Conservation (phyloP, 2,329 filamentous ascomycete genomes). For the Cercospora brassicicola region DNA sequence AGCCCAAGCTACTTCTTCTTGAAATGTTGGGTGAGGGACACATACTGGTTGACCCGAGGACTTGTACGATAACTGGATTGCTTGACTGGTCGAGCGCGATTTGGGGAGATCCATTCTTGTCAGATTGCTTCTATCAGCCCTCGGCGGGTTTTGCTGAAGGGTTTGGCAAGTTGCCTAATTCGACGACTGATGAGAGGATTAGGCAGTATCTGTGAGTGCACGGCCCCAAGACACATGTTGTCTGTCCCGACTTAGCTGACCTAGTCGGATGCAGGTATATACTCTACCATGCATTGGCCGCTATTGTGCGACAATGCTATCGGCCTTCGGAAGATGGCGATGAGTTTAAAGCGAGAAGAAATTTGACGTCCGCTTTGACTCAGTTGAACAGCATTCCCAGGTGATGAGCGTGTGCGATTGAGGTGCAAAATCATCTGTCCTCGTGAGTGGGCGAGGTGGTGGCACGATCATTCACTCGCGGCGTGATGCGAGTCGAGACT, state of each 20-base stretch:
- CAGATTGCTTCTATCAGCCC: slow-evolving; percentile 49
- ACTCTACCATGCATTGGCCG: slow-evolving; percentile 46
- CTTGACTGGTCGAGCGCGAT: slow-evolving; percentile 55
- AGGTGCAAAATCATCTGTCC: background rate
- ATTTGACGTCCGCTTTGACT: slow-evolving; percentile 34
- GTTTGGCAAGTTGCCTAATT: slow-evolving; percentile 42
- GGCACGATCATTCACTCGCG: background rate
- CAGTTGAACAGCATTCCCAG: slow-evolving; percentile 18
- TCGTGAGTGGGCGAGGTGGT: background rate
- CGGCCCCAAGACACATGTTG: background rate
- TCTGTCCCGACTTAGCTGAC: background rate
- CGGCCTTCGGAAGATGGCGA: slow-evolving; percentile 43
- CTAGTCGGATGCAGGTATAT: slow-evolving; percentile 42
- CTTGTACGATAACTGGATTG: slow-evolving; percentile 49
- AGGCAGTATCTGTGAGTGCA: slow-evolving; percentile 46
- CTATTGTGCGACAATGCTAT: slow-evolving; percentile 48
- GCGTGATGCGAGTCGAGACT: background rate
- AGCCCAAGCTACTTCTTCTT: slow-evolving; percentile 54
- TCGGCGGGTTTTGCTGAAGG: slow-evolving; percentile 47
- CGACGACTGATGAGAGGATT: slow-evolving; percentile 36
- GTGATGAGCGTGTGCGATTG: background rate
- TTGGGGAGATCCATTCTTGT: slow-evolving; percentile 59
- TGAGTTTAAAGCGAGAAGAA: slow-evolving; percentile 47
- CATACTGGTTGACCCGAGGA: slow-evolving; percentile 52
- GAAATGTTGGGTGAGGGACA: slow-evolving; percentile 52